Percentiles rank a stretch among this genome's conserved stretches.
phyloP scores from a whole-genome alignment of 441 rosid genomes.

The Bruguiera hainesii region DNA sequence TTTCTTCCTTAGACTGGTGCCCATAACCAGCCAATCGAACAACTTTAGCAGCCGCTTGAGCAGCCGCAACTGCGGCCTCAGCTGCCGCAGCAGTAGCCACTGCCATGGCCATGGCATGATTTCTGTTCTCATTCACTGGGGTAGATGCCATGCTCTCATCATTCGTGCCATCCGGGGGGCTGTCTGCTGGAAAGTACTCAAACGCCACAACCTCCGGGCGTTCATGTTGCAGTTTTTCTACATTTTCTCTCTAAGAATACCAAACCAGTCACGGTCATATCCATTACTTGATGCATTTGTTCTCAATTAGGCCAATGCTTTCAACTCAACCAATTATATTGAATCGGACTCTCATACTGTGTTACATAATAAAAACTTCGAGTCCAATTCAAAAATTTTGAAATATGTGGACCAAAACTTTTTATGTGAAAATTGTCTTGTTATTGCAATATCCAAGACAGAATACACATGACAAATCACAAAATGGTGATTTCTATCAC shows the following conservation, averaged over 20 bases:
- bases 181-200: conserved; percentile 75
- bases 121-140: conserved; percentile 51
- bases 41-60: conserved; percentile 90
- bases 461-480: not conserved
- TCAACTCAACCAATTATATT: no score
- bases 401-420: no score
- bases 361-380: conserved; percentile 5
- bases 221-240: conserved; percentile 58
- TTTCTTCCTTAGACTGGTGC: conserved; percentile 63
- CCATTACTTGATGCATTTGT: not conserved
- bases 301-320: no score
- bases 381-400: no score
- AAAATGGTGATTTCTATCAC: not conserved
- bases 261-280: not conserved
- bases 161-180: conserved; percentile 68
- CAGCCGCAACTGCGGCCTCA: conserved; percentile 87
- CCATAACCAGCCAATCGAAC: conserved; percentile 83
- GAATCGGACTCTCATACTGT: conserved; percentile 22
- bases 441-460: conserved; percentile 19
- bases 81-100: conserved; percentile 94
- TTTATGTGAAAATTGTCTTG: conserved; percentile 18
- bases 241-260: conserved; percentile 41
- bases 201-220: conserved; percentile 75
- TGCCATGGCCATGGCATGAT: conserved; percentile 83
- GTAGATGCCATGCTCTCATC: conserved; percentile 50